Percentiles rank a stretch among this genome's conserved stretches.
Conservation (phyloP, 208 protist species). For the Wallacemonas rigidus region DNA sequence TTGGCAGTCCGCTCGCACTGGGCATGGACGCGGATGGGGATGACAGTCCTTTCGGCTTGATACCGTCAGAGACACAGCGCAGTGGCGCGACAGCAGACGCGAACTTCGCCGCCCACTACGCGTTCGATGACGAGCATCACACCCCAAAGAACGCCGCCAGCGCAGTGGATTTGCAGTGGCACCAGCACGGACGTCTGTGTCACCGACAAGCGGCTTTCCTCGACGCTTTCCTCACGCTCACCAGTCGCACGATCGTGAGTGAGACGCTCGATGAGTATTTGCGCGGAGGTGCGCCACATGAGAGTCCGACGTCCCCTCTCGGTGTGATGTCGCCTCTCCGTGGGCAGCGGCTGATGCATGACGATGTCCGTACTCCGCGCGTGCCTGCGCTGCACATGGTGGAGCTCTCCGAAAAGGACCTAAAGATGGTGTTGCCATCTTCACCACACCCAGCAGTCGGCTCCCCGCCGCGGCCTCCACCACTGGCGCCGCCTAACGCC, state of each 20-base stretch:
- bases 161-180: not conserved
- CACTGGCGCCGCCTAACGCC: no score
- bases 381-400: slow-evolving; percentile 5
- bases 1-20: not conserved
- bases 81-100: not conserved
- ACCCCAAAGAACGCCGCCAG: not conserved
- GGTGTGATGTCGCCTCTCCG: not conserved
- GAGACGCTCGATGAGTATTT: slow-evolving; percentile 3
- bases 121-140: slow-evolving; percentile 8
- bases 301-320: not conserved
- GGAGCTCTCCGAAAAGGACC: slow-evolving; percentile 1
- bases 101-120: not conserved
- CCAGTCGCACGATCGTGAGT: slow-evolving; percentile 9
- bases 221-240: slow-evolving; percentile 7
- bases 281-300: not conserved
- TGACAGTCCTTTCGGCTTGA: slow-evolving; percentile 2
- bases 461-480: no score
- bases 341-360: not conserved
- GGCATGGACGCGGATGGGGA: not conserved
- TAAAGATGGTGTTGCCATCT: not conserved
- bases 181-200: not conserved
- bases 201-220: not conserved
- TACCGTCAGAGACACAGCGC: not conserved
- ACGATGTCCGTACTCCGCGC: not conserved
- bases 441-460: not conserved